These are phyloP conservation scores for Venturia asperata DNA, from an alignment of 2,329 filamentous ascomycete genomes.

Conservation along the genomic window DNA sequence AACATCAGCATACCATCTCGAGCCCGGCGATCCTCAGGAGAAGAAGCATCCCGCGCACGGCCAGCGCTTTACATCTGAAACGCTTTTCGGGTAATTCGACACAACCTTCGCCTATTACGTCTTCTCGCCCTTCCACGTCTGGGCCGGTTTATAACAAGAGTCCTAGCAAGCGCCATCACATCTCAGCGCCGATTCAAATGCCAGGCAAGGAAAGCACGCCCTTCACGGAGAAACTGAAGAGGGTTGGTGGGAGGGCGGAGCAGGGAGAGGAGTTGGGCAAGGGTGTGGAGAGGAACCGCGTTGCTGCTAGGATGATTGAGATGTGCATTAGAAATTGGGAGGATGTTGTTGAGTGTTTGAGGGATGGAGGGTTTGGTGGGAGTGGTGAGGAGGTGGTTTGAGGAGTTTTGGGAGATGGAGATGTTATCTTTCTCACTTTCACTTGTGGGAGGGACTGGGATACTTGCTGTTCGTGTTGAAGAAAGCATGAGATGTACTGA, in stretches of 20 bases:
- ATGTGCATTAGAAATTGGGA: slow-evolving; percentile 13
- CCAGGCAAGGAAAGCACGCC: neutral
- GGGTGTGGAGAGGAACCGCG: slow-evolving; percentile 3
- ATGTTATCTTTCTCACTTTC: neutral
- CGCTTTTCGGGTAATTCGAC: neutral
- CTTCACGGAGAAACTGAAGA: neutral
- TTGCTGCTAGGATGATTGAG: slow-evolving; percentile 6
- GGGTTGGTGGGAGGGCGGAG: neutral
- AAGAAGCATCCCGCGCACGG: neutral
- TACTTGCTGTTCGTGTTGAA: neutral
- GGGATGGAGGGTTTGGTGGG: neutral
- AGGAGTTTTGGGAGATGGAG: neutral
- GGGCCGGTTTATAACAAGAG: neutral
- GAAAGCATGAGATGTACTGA: too few species aligned
- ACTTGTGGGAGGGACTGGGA: too few species aligned
- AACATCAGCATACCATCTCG: neutral
- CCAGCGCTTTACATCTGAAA: neutral
- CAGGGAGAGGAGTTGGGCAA: slow-evolving; percentile 2
- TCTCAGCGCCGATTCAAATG: neutral
- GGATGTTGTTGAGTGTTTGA: slow-evolving; percentile 5
- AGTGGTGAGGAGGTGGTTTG: neutral
- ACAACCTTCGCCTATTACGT: neutral
- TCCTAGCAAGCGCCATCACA: neutral
- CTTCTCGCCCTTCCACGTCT: too few species aligned
- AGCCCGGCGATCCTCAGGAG: neutral